Conservation (phyloP, 2,329 filamentous ascomycete species). For the Fusarium burgessii region DNA sequence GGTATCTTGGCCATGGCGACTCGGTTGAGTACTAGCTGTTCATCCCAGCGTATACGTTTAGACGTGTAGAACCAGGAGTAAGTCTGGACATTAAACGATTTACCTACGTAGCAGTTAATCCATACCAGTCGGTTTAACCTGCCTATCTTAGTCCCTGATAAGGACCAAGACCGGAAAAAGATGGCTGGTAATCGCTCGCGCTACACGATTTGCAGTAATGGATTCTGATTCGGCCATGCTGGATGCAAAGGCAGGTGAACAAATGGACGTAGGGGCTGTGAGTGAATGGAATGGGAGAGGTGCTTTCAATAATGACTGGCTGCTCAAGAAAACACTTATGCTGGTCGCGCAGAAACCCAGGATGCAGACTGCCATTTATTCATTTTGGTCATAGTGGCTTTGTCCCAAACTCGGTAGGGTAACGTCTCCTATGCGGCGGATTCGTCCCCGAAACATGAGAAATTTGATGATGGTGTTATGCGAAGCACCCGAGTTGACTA, state of each 20-base stretch:
- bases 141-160: conserved; percentile 34
- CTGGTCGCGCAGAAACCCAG: conserved; percentile 33
- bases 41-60: background rate
- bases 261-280: conserved; percentile 30
- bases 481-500: conserved; percentile 17
- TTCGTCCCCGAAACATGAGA: conserved; percentile 29
- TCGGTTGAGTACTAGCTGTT: background rate
- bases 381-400: conserved; percentile 35
- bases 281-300: conserved; percentile 33
- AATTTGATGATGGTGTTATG: conserved; percentile 27
- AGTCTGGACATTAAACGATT: background rate
- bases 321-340: conserved; percentile 28
- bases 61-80: background rate
- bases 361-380: conserved; percentile 35
- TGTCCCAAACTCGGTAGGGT: conserved; percentile 26
- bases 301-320: conserved; percentile 41
- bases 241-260: conserved; percentile 38
- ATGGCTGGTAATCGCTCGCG: conserved; percentile 27
- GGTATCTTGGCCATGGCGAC: background rate
- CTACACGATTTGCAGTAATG: conserved; percentile 39
- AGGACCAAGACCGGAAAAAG: conserved; percentile 8
- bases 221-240: conserved; percentile 39
- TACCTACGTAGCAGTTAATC: conserved; percentile 10
- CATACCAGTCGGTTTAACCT: conserved; percentile 23
- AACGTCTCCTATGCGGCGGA: conserved; percentile 29